These are phyloP conservation scores for Sporisorium exsertum DNA, from an alignment of 1,284 basidiomycete genomes.

Conservation along the genomic window DNA sequence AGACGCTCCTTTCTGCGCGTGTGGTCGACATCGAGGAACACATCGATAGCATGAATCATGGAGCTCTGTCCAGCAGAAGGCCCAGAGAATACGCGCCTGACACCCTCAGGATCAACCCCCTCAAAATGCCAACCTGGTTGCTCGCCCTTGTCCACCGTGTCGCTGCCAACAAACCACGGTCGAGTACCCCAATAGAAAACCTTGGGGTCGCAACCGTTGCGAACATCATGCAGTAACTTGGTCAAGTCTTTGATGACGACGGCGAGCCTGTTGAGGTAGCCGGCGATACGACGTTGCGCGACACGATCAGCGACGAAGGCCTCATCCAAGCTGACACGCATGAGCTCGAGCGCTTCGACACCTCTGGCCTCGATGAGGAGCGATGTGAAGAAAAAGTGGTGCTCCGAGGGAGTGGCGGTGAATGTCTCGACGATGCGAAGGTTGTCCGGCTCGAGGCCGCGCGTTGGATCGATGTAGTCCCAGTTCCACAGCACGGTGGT, in stretches of 20 bases:
- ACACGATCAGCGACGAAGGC: conserved; percentile 86
- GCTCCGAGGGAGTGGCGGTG: conserved; percentile 84
- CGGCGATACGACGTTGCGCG: conserved; percentile 72
- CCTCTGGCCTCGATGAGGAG: conserved; percentile 92
- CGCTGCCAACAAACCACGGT: conserved; percentile 91
- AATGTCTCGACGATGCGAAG: conserved; percentile 76
- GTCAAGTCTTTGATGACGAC: conserved; percentile 74
- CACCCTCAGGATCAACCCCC: conserved; percentile 75
- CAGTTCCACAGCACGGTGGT: conserved; percentile 95
- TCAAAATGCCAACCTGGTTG: conserved; percentile 81
- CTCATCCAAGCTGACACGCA: conserved; percentile 91
- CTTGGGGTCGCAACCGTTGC: conserved; percentile 80
- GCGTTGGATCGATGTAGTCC: conserved; percentile 70
- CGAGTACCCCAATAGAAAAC: conserved; percentile 86
- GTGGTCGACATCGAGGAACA: conserved; percentile 87
- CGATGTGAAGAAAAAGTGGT: conserved; percentile 88
- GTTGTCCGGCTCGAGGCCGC: conserved; percentile 62
- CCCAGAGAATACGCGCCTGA: conserved; percentile 75
- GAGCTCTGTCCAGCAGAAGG: conserved; percentile 91
- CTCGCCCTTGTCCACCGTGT: conserved; percentile 71
- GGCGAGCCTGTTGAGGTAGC: conserved; percentile 78
- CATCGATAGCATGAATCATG: conserved; percentile 87
- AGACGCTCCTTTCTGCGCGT: conserved; percentile 54
- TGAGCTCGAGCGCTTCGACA: conserved; percentile 83
- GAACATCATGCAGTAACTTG: conserved; percentile 71